Percentiles rank a stretch among this genome's conserved stretches.
Conservation (phyloP, 2,329 filamentous ascomycete genomes). For the Karstenula rhodostoma region DNA sequence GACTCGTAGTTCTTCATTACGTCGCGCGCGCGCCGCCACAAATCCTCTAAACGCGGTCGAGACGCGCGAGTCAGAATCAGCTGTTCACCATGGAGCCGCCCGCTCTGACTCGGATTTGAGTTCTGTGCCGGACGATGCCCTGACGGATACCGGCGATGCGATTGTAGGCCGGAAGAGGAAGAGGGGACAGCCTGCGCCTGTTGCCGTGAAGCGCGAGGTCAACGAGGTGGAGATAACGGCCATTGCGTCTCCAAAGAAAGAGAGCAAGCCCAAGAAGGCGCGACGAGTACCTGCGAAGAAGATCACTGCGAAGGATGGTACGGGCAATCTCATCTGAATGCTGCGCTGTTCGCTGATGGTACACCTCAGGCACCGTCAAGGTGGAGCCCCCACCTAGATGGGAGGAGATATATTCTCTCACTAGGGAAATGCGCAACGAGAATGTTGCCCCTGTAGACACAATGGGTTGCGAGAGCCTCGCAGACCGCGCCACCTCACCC, state of each 20-base stretch:
- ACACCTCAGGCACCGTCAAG: conserved; percentile 46
- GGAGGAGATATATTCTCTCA: conserved; percentile 80
- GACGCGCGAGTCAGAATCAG: conserved; percentile 23
- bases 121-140: conserved; percentile 36
- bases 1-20: conserved; percentile 37
- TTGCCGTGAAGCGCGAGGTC: conserved; percentile 44
- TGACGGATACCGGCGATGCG: conserved; percentile 32
- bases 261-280: conserved; percentile 40
- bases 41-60: conserved; percentile 33
- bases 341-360: not conserved
- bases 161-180: conserved; percentile 56
- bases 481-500: conserved; percentile 59
- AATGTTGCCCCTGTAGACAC: conserved; percentile 89
- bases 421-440: conserved; percentile 78
- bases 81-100: conserved; percentile 14
- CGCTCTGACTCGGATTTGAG: conserved; percentile 44
- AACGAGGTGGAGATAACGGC: conserved; percentile 24
- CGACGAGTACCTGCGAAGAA: conserved; percentile 50
- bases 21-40: conserved; percentile 41
- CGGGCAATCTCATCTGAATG: not conserved
- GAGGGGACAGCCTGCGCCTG: conserved; percentile 45
- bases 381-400: conserved; percentile 76
- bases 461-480: conserved; percentile 90
- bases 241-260: conserved; percentile 34
- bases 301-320: conserved; percentile 34